Conservation (phyloP, 331 rosid genomes). For the Malus hybrid region DNA sequence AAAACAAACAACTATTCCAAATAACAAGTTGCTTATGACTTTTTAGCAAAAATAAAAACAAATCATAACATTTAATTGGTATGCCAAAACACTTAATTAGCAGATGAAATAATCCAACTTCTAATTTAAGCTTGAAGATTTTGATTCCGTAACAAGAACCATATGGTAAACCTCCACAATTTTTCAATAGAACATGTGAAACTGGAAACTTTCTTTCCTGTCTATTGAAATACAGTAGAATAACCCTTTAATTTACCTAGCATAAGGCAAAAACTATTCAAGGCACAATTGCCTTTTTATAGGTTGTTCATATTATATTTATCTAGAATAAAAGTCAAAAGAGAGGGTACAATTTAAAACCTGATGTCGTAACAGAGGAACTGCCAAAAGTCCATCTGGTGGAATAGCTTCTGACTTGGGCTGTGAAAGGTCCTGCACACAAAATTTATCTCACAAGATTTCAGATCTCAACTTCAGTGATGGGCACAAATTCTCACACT, state of each 20-base stretch:
- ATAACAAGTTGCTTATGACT: not conserved
- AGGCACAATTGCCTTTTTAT: not conserved
- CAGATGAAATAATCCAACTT: not conserved
- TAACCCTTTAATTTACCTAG: not conserved
- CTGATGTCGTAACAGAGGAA: slow-evolving; percentile 82
- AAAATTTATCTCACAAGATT: not conserved
- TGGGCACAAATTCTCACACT: not conserved
- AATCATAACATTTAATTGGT: not conserved
- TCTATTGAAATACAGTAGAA: not conserved
- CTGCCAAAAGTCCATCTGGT: slow-evolving; percentile 67
- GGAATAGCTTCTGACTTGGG: slow-evolving; percentile 63
- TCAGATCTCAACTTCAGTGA: not conserved
- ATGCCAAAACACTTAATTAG: not conserved
- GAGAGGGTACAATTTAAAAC: slow-evolving; percentile 19
- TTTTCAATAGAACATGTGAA: not conserved
- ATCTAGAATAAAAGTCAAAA: not conserved
- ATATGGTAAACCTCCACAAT: not conserved
- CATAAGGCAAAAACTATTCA: not conserved
- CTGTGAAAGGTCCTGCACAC: slow-evolving; percentile 69
- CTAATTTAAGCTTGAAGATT: not conserved
- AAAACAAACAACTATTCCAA: not conserved
- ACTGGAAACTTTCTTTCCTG: not conserved
- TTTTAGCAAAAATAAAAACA: not conserved
- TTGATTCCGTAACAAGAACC: not conserved
- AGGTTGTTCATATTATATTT: not conserved